Evolutionary conservation across 441 rosid genomes (phyloP).

Genomic region (Geranium incanum): DNA sequence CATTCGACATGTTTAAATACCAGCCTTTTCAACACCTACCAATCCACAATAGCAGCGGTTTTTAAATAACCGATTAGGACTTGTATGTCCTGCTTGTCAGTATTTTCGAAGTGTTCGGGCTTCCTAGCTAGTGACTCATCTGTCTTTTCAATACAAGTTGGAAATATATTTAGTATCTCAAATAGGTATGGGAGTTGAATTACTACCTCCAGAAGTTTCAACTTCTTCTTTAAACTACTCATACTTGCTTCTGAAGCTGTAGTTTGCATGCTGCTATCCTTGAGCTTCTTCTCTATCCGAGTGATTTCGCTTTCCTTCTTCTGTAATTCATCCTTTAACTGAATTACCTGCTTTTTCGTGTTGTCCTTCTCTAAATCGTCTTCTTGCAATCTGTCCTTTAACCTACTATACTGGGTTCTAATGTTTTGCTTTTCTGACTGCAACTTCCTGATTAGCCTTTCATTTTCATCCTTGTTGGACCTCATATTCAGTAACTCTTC

Average conservation of each 20-base stretch:
- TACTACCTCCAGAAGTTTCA: constrained; percentile 22
- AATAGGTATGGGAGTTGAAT: constrained; percentile 3
- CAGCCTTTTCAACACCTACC: too few relatives aligned
- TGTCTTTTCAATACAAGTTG: too few relatives aligned
- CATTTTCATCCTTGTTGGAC: constrained; percentile 51
- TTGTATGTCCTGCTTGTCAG: too few relatives aligned
- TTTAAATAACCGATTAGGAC: too few relatives aligned
- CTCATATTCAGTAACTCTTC: constrained; percentile 40
- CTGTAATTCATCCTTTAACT: constrained; percentile 43
- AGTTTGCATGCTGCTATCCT: constrained; percentile 12
- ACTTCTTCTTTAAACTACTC: constrained; percentile 22
- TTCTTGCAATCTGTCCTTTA: constrained; percentile 40
- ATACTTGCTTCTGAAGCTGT: constrained; percentile 13
- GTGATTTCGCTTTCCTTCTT: constrained; percentile 44
- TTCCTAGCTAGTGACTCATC: neutral
- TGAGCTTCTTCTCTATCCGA: constrained; percentile 14
- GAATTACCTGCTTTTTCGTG: constrained; percentile 43
- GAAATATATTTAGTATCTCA: constrained; percentile 10
- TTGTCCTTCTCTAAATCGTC: constrained; percentile 59
- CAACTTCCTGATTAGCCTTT: constrained; percentile 37
- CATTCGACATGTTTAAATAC: too few relatives aligned
- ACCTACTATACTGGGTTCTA: constrained; percentile 34
- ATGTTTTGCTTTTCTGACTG: constrained; percentile 47
- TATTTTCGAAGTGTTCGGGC: too few relatives aligned
- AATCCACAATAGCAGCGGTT: too few relatives aligned